Conservation (phyloP, 1,284 basidiomycete species). For the Rhodofomes roseus region DNA sequence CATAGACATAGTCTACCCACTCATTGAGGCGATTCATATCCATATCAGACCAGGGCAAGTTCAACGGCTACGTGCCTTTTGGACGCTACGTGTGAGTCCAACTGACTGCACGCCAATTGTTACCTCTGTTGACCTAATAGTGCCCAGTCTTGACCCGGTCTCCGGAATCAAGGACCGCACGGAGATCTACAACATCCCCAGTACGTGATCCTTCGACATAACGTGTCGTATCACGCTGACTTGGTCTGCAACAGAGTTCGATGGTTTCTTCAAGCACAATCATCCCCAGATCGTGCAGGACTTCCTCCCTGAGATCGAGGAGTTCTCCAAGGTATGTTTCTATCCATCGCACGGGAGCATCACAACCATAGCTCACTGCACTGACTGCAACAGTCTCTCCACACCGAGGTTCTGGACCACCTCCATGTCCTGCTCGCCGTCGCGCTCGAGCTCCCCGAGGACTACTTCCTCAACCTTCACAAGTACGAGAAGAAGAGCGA, state of each 20-base stretch:
- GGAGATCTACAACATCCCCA: conserved; percentile 52
- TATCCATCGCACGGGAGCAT: background rate
- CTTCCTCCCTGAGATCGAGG: conserved; percentile 45
- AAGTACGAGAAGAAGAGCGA: conserved; percentile 42
- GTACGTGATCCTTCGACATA: conserved; percentile 20
- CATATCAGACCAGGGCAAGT: conserved; percentile 37
- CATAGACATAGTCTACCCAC: background rate
- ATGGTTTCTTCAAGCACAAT: conserved; percentile 36
- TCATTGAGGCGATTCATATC: too few relatives aligned
- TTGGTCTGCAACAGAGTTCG: conserved; percentile 35
- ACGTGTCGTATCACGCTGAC: background rate
- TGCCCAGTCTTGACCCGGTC: conserved; percentile 29
- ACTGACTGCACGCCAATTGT: background rate
- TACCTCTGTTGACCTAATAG: background rate
- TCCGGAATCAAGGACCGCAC: conserved; percentile 39
- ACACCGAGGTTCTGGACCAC: conserved; percentile 47
- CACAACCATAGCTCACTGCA: background rate
- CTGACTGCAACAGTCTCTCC: conserved; percentile 31
- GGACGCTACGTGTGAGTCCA: conserved; percentile 35
- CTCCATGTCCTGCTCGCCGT: conserved; percentile 43
- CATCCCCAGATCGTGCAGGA: conserved; percentile 37
- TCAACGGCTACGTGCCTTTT: conserved; percentile 47
- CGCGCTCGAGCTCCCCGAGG: conserved; percentile 52
- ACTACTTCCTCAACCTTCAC: conserved; percentile 50
- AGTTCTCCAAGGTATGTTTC: conserved; percentile 32